Evolutionary conservation across 2,329 filamentous ascomycete genomes (phyloP).

Genomic region (Neonectria hederae): DNA sequence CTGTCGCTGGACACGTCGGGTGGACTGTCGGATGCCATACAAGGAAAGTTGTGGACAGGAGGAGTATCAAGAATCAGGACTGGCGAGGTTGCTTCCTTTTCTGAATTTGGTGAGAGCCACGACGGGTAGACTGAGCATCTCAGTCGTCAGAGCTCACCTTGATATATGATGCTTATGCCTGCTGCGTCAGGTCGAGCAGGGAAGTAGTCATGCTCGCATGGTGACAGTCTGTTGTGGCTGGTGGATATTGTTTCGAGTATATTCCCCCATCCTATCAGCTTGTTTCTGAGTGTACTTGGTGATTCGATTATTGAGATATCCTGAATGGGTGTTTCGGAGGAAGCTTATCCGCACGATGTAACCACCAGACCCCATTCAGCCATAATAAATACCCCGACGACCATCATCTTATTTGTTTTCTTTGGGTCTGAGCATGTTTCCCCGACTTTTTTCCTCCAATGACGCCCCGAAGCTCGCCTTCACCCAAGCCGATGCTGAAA

Average conservation of each 20-base stretch:
- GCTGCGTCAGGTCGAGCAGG: too few relatives aligned
- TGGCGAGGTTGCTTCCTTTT: too few relatives aligned
- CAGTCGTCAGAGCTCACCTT: too few relatives aligned
- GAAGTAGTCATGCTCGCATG: not conserved
- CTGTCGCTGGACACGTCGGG: not conserved
- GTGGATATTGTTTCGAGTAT: not conserved
- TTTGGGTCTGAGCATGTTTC: conserved; percentile 1
- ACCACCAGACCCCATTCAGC: not conserved
- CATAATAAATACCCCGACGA: not conserved
- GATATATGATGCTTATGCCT: too few relatives aligned
- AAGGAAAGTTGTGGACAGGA: not conserved
- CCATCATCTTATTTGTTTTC: not conserved
- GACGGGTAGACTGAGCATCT: too few relatives aligned
- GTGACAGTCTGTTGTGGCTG: not conserved
- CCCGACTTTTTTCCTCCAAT: conserved; percentile 17
- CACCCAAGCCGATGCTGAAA: not conserved
- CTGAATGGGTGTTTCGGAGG: conserved; percentile 8
- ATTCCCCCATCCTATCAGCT: not conserved
- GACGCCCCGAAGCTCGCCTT: not conserved
- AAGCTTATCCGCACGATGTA: conserved; percentile 11
- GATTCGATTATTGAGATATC: not conserved
- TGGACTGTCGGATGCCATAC: too few relatives aligned
- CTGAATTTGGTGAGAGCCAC: too few relatives aligned
- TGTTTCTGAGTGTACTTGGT: not conserved
- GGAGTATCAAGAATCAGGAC: too few relatives aligned